Evolutionary conservation across 306 rosid species (phyloP).

Genomic region (Sesbania bispinosa): DNA sequence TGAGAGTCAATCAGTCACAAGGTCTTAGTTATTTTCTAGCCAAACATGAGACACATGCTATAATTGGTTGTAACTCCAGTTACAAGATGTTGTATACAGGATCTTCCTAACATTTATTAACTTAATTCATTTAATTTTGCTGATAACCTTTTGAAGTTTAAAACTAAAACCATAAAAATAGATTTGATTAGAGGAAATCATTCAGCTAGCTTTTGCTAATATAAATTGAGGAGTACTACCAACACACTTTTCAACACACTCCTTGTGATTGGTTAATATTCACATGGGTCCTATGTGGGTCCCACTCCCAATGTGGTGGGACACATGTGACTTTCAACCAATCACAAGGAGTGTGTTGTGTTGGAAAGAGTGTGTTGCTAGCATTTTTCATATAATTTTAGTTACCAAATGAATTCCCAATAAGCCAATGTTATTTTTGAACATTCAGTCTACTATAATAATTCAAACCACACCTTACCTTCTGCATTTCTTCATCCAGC

Average conservation of each 20-base stretch:
- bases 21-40: background rate
- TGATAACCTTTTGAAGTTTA: background rate
- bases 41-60: no score
- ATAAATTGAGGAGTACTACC: no score
- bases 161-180: background rate
- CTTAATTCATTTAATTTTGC: background rate
- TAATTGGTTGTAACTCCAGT: no score
- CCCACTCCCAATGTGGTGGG: no score
- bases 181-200: background rate
- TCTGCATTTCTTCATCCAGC: conserved; percentile 76
- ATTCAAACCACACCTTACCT: conserved; percentile 48
- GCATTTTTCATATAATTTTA: background rate
- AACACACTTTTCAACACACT: no score
- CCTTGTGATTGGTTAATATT: no score
- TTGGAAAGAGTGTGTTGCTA: no score
- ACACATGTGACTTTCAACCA: no score
- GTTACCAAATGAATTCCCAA: background rate
- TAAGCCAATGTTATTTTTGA: background rate
- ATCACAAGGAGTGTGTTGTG: no score
- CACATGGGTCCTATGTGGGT: no score
- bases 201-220: background rate
- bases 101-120: no score
- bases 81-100: no score
- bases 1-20: background rate
- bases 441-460: background rate